phyloP scores from a whole-genome alignment of 768 basidiomycete genomes.

The Lactifluus echinatus region DNA sequence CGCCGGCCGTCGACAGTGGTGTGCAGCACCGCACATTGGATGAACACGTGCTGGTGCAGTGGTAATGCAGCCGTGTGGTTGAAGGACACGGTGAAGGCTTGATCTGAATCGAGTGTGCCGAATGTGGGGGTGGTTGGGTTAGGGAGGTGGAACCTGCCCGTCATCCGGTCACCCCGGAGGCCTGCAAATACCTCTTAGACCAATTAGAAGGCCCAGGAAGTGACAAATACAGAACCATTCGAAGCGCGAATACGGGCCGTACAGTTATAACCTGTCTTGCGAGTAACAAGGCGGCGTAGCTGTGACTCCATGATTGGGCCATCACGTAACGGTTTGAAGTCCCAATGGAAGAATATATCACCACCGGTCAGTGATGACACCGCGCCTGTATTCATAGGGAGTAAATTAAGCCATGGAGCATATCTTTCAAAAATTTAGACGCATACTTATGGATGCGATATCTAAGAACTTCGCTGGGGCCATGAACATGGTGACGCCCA shows the following conservation, averaged over 20 bases:
- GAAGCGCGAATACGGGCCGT: slow-evolving; percentile 78
- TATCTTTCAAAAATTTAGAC: not conserved
- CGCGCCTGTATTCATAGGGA: slow-evolving; percentile 35
- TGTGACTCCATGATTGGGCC: slow-evolving; percentile 61
- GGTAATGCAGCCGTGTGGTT: slow-evolving; percentile 64
- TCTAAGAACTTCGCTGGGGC: slow-evolving; percentile 76
- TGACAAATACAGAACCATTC: slow-evolving; percentile 42
- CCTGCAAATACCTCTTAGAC: slow-evolving; percentile 31
- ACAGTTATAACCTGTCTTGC: slow-evolving; percentile 74
- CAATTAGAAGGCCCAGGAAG: not conserved
- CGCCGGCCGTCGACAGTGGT: slow-evolving; percentile 72
- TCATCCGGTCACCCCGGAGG: slow-evolving; percentile 53
- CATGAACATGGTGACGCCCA: slow-evolving; percentile 86
- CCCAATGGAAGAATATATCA: slow-evolving; percentile 84
- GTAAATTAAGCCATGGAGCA: not conserved
- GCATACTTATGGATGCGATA: slow-evolving; percentile 73
- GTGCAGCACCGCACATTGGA: slow-evolving; percentile 86
- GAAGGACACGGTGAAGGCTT: slow-evolving; percentile 65
- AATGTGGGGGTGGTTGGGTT: slow-evolving; percentile 68
- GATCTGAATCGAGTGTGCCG: slow-evolving; percentile 74
- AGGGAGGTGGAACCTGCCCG: slow-evolving; percentile 64
- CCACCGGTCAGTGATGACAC: slow-evolving; percentile 77
- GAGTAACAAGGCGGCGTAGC: slow-evolving; percentile 53
- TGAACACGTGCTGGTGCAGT: slow-evolving; percentile 60
- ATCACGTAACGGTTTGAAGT: slow-evolving; percentile 71